Evolutionary conservation across 768 basidiomycete genomes (phyloP).

Genomic region (Pleurotus tuoliensis): DNA sequence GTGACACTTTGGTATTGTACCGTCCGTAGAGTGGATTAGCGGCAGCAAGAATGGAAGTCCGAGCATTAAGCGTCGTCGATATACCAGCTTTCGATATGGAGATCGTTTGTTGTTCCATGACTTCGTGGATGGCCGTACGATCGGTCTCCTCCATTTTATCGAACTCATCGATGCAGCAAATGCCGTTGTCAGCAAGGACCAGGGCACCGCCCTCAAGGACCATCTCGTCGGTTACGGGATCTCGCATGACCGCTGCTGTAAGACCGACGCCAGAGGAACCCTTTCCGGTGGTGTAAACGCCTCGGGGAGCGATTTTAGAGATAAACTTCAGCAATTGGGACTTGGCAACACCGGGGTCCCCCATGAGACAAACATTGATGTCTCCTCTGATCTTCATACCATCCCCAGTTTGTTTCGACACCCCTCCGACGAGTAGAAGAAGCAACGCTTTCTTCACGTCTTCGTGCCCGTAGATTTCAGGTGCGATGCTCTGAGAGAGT

Average conservation of each 20-base stretch:
- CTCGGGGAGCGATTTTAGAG: conserved; percentile 95
- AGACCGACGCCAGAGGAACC: conserved; percentile 98
- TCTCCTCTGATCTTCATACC: conserved; percentile 99
- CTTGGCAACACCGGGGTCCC: conserved; percentile 98
- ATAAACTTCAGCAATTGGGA: conserved; percentile 97
- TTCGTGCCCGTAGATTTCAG: conserved; percentile 96
- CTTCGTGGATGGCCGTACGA: conserved; percentile 97
- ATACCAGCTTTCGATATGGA: conserved; percentile 99
- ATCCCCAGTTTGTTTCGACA: conserved; percentile 92
- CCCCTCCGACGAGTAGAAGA: conserved; percentile 90
- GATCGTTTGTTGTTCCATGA: conserved; percentile 99
- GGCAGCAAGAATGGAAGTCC: conserved; percentile 95
- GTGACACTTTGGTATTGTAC: conserved; percentile 96
- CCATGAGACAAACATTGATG: conserved; percentile 97
- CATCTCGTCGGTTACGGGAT: conserved; percentile 99
- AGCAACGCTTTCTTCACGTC: conserved; percentile 97
- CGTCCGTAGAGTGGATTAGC: conserved; percentile 98
- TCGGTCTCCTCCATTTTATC: conserved; percentile 99
- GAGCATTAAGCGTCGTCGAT: conserved; percentile 95
- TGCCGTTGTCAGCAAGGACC: conserved; percentile 97
- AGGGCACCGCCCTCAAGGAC: conserved; percentile 99
- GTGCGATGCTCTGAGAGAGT: conserved; percentile 91
- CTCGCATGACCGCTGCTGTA: conserved; percentile 98
- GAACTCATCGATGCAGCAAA: conserved; percentile 99
- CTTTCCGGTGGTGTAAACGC: conserved; percentile 97